Evolutionary conservation across 2,329 filamentous ascomycete species (phyloP), one percentile per base, ranked within the genome.

Genomic region (Pseudogymnoascus sp.): DNA sequence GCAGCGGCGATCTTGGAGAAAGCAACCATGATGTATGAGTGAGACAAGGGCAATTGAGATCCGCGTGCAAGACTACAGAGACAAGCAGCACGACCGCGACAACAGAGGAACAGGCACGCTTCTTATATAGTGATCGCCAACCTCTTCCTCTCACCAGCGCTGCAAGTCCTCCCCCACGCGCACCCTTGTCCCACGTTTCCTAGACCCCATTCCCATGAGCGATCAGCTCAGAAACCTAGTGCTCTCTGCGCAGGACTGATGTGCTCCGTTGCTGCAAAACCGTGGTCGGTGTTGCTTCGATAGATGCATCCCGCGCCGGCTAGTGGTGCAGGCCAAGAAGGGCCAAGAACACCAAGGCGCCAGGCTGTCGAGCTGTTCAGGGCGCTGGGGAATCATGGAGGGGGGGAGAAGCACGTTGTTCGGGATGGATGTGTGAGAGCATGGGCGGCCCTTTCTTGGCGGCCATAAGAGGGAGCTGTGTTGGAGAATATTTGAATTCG

Each of bases 1-100:
- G 67, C 73, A 68, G 75, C 68, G 25, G 72, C 68, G 64, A 68
- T 60, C 64, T 65, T 66, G 6, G 66, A 68, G 42, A 67, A 63
- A 23, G 69, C 66, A 66, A 70, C 67, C 70, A 72, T 72, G 62
- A 38, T 66, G 63, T 42, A 18, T 60, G 59, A 60, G 67, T 66
- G 21, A 50, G 44, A 50, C 44, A 50, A 50, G 2, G 44, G n/a
- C 53, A 59, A 28, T 31, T 8, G 35, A 59, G 35, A 59, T 59
- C 28, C n/a, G 53, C 31, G 28, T 59, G 35, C 53, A 59, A 11
- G 25, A 28, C 44, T 50, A 50, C 53, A 59, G 28, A 59, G 14
- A 56, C 31, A 18, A 28, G 47, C 47, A 53, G 18, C 47, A 53
- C 18, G 11, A 44, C 4, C 21, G 44, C 42, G 3, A 28, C 23